These are phyloP conservation scores for Chytridium lagenaria DNA, from an alignment of 371 early-diverging fungal species.

Conservation along the genomic window DNA sequence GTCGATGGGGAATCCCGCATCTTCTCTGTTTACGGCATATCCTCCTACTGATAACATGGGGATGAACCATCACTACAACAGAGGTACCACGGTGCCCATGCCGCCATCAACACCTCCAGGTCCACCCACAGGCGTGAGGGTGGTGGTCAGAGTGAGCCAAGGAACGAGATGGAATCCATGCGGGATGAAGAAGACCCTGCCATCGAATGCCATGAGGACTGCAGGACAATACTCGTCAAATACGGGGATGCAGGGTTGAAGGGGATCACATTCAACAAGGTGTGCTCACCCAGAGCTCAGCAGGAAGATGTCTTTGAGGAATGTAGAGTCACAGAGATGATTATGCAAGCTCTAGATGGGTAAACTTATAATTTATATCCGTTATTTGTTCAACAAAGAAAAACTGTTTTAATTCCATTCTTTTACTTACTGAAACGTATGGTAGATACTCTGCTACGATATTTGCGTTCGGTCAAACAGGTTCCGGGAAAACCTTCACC, in stretches of 20 bases:
- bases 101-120: too few species aligned
- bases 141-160: background rate
- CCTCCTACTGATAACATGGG: too few species aligned
- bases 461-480: slow-evolving; percentile 73
- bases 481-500: slow-evolving; percentile 76
- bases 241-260: background rate
- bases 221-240: slow-evolving; percentile 4
- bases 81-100: too few species aligned
- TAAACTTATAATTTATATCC: too few species aligned
- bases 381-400: background rate
- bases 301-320: slow-evolving; percentile 53
- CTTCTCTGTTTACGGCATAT: too few species aligned
- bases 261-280: slow-evolving; percentile 48
- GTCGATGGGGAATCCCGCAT: too few species aligned
- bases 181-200: background rate
- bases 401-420: background rate
- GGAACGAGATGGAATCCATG: slow-evolving; percentile 2
- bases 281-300: slow-evolving; percentile 31
- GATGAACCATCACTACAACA: too few species aligned
- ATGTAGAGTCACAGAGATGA: slow-evolving; percentile 49
- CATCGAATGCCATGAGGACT: slow-evolving; percentile 2
- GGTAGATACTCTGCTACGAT: slow-evolving; percentile 56
- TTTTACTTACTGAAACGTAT: too few species aligned
- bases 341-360: slow-evolving; percentile 55
- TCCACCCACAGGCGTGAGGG: slow-evolving; percentile 2